Conservation (phyloP, 202 grass and related monocot species). For the Dendrocalamus latiflorus region DNA sequence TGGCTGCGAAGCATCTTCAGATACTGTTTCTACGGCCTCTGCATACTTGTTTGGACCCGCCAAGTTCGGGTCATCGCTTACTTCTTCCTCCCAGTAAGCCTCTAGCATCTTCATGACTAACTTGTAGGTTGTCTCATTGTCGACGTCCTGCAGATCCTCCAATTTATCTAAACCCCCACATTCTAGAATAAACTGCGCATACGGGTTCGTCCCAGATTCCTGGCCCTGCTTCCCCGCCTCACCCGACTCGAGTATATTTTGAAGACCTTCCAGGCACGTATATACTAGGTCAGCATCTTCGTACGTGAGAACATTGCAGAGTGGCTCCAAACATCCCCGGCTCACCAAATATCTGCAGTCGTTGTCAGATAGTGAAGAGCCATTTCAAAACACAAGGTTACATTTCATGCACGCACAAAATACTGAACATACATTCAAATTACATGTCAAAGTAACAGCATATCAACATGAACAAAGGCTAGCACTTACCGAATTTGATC, state of each 20-base stretch:
- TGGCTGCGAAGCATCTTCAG: no score
- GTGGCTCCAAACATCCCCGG: slow-evolving; percentile 62
- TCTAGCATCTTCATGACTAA: no score
- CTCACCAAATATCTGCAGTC: slow-evolving; percentile 64
- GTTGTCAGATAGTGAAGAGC: neutral
- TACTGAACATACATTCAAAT: neutral
- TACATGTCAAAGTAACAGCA: neutral
- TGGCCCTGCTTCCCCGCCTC: slow-evolving; percentile 45
- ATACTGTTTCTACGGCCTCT: no score
- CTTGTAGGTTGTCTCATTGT: slow-evolving; percentile 49
- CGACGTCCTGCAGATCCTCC: slow-evolving; percentile 57
- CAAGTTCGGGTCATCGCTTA: no score
- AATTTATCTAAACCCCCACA: slow-evolving; percentile 58
- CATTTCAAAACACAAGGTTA: neutral
- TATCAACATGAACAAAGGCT: neutral
- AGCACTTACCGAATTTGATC: slow-evolving; percentile 68
- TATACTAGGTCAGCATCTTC: slow-evolving; percentile 49
- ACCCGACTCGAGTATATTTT: slow-evolving; percentile 79
- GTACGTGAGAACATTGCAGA: slow-evolving; percentile 55
- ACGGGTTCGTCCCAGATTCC: slow-evolving; percentile 35
- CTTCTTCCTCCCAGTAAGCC: no score
- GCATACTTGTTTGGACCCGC: no score
- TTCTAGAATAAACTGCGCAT: slow-evolving; percentile 66
- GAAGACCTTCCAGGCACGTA: slow-evolving; percentile 59
- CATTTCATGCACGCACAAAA: neutral